A percentile compares a stretch with the other conserved stretches of the same genome.
Evolutionary conservation across 2,329 filamentous ascomycete genomes (phyloP).

Genomic region (Sarocladium oryzae): DNA sequence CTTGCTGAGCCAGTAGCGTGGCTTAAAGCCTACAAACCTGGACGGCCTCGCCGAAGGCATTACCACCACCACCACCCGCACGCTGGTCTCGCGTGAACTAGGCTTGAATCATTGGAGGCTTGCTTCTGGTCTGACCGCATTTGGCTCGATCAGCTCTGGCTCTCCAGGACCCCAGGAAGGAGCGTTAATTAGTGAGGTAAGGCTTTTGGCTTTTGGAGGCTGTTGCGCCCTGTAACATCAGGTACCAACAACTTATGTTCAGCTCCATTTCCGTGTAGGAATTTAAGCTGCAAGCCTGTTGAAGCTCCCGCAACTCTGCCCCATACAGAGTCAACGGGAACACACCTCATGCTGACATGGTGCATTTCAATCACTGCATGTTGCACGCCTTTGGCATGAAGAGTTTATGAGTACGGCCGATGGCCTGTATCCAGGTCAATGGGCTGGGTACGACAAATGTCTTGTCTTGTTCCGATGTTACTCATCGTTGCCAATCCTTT

Average conservation of each 20-base stretch:
- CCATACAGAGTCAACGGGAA: background rate
- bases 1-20: background rate
- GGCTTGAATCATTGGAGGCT: too few species aligned
- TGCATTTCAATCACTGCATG: too few species aligned
- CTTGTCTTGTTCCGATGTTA: background rate
- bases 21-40: background rate
- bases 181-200: background rate
- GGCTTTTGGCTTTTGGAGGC: background rate
- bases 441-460: background rate
- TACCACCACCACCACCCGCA: background rate
- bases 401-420: background rate
- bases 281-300: constrained; percentile 6
- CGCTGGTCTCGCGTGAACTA: background rate
- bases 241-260: background rate
- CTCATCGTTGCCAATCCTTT: background rate
- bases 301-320: constrained; percentile 1
- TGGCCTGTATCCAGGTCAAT: background rate
- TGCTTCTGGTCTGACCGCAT: background rate
- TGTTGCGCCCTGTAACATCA: background rate
- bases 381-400: background rate
- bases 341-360: background rate
- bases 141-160: background rate
- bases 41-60: constrained; percentile 5
- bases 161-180: background rate
- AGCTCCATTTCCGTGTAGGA: background rate